Percentiles rank a stretch among this genome's conserved stretches.
phyloP scores from a whole-genome alignment of 208 protist genomes.

The Leishmania tropica region DNA sequence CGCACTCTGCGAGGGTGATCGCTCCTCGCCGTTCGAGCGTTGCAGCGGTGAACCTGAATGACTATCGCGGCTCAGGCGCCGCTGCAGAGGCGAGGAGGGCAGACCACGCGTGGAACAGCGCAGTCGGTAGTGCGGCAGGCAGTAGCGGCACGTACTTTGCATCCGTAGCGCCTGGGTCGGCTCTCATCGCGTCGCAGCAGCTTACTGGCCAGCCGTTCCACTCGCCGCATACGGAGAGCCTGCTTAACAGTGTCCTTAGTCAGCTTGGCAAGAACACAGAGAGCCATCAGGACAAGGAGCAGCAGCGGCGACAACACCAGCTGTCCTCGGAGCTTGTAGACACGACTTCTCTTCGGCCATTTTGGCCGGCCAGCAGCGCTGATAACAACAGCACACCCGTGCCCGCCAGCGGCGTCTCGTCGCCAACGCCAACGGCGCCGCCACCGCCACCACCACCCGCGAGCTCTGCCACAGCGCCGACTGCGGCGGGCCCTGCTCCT shows the following conservation, averaged over 20 bases:
- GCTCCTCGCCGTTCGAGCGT: conserved; percentile 27
- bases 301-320: neutral
- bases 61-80: neutral
- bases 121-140: neutral
- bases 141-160: conserved; percentile 4
- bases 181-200: conserved; percentile 1
- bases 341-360: neutral
- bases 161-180: conserved; percentile 12
- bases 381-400: neutral
- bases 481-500: neutral
- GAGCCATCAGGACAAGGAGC: neutral
- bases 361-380: neutral
- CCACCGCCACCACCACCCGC: conserved; percentile 4
- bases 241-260: conserved; percentile 21
- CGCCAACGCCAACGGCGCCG: too few relatives aligned
- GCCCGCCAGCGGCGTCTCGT: neutral
- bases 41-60: conserved; percentile 23
- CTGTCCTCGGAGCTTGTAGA: neutral
- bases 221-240: conserved; percentile 29
- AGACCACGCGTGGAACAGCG: neutral
- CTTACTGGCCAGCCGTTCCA: conserved; percentile 4
- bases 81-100: neutral
- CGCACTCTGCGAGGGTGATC: conserved; percentile 21
- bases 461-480: neutral
- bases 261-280: neutral